These are phyloP conservation scores for Babesia gibsoni DNA, from an alignment of 169 alveolate genomes.

Conservation along the genomic window DNA sequence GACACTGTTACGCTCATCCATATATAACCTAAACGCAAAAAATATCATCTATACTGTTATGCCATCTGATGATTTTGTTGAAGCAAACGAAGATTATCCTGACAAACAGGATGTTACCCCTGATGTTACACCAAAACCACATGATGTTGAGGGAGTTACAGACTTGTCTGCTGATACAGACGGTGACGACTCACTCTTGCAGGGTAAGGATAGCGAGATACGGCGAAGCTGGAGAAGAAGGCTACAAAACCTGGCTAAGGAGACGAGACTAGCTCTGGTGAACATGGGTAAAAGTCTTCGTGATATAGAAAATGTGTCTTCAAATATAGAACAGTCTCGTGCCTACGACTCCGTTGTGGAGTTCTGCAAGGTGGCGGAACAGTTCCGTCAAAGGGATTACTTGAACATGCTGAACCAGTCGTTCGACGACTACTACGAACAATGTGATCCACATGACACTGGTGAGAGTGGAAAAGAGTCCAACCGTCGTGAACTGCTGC, in stretches of 20 bases:
- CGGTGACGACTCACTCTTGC: background rate
- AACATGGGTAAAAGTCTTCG: conserved; percentile 66
- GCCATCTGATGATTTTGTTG: conserved; percentile 19
- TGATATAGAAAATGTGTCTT: conserved; percentile 45
- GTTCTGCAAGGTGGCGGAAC: conserved; percentile 51
- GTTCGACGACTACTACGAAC: conserved; percentile 56
- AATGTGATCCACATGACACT: conserved; percentile 41
- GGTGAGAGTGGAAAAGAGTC: conserved; percentile 29
- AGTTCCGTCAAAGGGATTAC: conserved; percentile 39
- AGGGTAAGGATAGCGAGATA: conserved; percentile 49
- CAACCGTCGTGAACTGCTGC: conserved; percentile 61
- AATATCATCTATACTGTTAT: conserved; percentile 17
- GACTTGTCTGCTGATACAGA: background rate
- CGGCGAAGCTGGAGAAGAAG: conserved; percentile 64
- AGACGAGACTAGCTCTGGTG: conserved; percentile 72
- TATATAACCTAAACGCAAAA: conserved; percentile 53
- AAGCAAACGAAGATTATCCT: conserved; percentile 7
- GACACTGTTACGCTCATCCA: conserved; percentile 20
- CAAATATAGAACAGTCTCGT: conserved; percentile 39
- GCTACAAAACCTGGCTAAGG: conserved; percentile 66
- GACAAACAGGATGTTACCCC: background rate
- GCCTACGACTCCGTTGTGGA: conserved; percentile 59
- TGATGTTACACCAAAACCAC: background rate
- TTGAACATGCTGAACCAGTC: conserved; percentile 52
- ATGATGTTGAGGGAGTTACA: background rate